Conservation (phyloP, 768 basidiomycete genomes). For the Cystobasidium onofrii region DNA sequence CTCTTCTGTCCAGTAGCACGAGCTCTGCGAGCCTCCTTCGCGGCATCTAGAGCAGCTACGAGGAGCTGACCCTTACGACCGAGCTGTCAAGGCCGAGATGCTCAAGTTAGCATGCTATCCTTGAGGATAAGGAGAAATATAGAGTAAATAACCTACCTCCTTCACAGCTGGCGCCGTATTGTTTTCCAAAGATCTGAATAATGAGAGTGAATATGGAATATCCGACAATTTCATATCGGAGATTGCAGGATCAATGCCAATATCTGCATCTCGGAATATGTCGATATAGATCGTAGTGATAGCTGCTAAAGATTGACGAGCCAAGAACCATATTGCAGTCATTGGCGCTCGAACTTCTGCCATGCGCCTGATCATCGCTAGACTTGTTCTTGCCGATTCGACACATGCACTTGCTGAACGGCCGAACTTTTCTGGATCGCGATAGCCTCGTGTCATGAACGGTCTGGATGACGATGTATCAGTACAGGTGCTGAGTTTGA, state of each 20-base stretch:
- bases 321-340: slow-evolving; percentile 13
- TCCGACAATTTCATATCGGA: slow-evolving; percentile 4
- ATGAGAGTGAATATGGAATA: slow-evolving; percentile 1
- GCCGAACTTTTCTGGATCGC: neutral
- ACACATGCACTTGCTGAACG: slow-evolving; percentile 3
- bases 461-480: neutral
- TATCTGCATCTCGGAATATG: slow-evolving; percentile 11
- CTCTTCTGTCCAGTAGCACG: neutral
- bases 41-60: slow-evolving; percentile 10
- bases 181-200: neutral
- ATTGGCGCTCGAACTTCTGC: slow-evolving; percentile 5
- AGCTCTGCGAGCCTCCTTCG: slow-evolving; percentile 8
- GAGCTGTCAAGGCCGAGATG: no score
- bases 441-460: slow-evolving; percentile 4
- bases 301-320: slow-evolving; percentile 9
- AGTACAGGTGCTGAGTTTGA: no score
- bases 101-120: no score
- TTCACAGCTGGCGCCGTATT: neutral
- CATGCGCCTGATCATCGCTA: neutral
- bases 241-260: neutral
- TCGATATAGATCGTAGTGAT: slow-evolving; percentile 22
- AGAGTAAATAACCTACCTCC: neutral
- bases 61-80: slow-evolving; percentile 6
- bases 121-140: no score
- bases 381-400: neutral